Percentiles rank a stretch among this genome's conserved stretches.
Evolutionary conservation across 495 filamentous ascomycete genomes (phyloP).

Genomic region (Talaromyces wortmannii): DNA sequence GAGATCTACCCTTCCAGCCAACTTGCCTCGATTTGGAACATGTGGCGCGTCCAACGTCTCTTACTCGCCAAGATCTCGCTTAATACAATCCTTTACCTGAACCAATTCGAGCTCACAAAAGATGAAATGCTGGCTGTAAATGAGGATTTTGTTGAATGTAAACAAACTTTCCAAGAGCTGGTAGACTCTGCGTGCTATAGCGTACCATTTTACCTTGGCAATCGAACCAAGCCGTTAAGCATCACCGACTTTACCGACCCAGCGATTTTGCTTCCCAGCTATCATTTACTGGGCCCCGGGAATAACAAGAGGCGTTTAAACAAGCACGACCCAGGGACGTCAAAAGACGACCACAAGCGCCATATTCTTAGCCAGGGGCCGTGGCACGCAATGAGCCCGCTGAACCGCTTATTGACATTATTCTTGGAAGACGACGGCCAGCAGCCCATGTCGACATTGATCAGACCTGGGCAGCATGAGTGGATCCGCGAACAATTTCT

Average conservation of each 20-base stretch:
- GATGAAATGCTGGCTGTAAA: neutral
- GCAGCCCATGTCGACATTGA: neutral
- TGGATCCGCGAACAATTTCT: conserved; percentile 10
- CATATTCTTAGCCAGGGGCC: conserved; percentile 8
- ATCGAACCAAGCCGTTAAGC: neutral
- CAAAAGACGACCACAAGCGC: conserved; percentile 3
- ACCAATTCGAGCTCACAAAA: neutral
- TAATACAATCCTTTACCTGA: neutral
- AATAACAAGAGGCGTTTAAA: neutral
- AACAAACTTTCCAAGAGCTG: conserved; percentile 6
- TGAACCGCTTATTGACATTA: conserved; percentile 9
- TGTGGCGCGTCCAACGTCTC: conserved; percentile 12
- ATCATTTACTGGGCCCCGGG: neutral
- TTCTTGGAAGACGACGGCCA: conserved; percentile 8
- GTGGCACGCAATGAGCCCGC: conserved; percentile 7
- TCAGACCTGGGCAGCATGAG: conserved; percentile 6
- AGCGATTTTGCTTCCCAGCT: conserved; percentile 1
- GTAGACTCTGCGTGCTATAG: conserved; percentile 9
- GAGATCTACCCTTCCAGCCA: conserved; percentile 12
- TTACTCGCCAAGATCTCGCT: conserved; percentile 6
- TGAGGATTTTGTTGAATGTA: neutral
- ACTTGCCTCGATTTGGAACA: conserved; percentile 9
- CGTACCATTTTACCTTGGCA: conserved; percentile 9
- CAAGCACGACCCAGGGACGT: neutral
- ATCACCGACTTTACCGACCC: conserved; percentile 3